phyloP scores from a whole-genome alignment of 768 basidiomycete genomes.

The Chalciporus sphaerocephalus region DNA sequence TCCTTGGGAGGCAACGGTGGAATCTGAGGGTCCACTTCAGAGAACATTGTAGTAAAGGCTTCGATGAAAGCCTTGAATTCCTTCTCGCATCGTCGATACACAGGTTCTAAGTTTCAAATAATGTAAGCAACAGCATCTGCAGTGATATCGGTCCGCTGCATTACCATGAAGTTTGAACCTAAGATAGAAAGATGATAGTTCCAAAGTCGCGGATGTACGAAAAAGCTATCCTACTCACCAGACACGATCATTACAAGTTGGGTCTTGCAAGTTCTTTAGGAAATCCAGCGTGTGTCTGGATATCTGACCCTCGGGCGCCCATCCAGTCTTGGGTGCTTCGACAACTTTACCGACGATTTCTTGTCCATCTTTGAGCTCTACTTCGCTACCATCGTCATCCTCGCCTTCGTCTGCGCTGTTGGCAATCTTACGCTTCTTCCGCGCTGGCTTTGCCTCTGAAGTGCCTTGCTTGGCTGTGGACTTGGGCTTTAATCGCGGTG shows the following conservation, averaged over 20 bases:
- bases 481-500: conserved; percentile 2
- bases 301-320: conserved; percentile 80
- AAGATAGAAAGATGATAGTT: background rate
- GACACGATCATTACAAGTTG: conserved; percentile 77
- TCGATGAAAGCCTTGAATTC: conserved; percentile 88
- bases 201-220: background rate
- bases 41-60: conserved; percentile 59
- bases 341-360: conserved; percentile 73
- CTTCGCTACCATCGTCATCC: conserved; percentile 35
- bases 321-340: conserved; percentile 78
- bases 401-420: conserved; percentile 6
- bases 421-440: conserved; percentile 25
- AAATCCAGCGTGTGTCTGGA: conserved; percentile 86
- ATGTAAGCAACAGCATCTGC: background rate
- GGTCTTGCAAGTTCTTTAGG: conserved; percentile 61
- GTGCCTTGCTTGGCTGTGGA: conserved; percentile 28
- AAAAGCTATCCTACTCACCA: conserved; percentile 46
- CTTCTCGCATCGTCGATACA: conserved; percentile 58
- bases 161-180: conserved; percentile 84
- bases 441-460: conserved; percentile 11
- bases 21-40: conserved; percentile 74
- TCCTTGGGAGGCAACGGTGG: conserved; percentile 90
- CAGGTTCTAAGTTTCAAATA: conserved; percentile 18
- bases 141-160: background rate
- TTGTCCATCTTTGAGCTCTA: conserved; percentile 58